Percentiles rank a stretch among this genome's conserved stretches.
phyloP scores from a whole-genome alignment of 345 rosid species.

The Lepidium didymum region DNA sequence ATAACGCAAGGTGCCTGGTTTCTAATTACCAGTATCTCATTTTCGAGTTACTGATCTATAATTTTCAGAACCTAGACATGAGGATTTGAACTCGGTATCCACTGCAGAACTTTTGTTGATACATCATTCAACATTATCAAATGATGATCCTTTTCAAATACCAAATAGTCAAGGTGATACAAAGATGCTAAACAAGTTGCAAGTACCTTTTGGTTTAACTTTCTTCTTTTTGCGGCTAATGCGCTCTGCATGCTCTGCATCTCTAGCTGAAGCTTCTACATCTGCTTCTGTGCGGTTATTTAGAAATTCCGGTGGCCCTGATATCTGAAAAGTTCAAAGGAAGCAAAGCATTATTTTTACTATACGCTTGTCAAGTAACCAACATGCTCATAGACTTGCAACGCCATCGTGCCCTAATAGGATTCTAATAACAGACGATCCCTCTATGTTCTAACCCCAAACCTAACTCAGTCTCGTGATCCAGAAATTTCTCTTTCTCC shows the following conservation, averaged over 20 bases:
- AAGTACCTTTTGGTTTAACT: constrained; percentile 57
- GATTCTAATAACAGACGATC: neutral
- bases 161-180: neutral
- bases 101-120: neutral
- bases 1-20: neutral
- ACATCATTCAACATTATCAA: neutral
- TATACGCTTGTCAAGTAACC: neutral
- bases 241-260: constrained; percentile 41
- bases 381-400: neutral
- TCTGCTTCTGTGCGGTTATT: constrained; percentile 61
- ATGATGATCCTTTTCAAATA: neutral
- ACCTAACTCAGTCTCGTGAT: neutral
- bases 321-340: constrained; percentile 44
- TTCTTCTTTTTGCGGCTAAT: constrained; percentile 55
- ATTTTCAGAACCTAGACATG: neutral
- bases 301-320: constrained; percentile 88
- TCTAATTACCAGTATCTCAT: neutral
- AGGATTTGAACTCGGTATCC: neutral
- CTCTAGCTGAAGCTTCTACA: constrained; percentile 37
- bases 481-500: neutral
- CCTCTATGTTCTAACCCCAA: neutral
- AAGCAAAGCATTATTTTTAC: neutral
- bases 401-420: neutral
- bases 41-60: neutral
- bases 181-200: neutral